Base-by-base conservation (phyloP, 441 rosid genomes). In the Pelargonium cotyledonis region DNA sequence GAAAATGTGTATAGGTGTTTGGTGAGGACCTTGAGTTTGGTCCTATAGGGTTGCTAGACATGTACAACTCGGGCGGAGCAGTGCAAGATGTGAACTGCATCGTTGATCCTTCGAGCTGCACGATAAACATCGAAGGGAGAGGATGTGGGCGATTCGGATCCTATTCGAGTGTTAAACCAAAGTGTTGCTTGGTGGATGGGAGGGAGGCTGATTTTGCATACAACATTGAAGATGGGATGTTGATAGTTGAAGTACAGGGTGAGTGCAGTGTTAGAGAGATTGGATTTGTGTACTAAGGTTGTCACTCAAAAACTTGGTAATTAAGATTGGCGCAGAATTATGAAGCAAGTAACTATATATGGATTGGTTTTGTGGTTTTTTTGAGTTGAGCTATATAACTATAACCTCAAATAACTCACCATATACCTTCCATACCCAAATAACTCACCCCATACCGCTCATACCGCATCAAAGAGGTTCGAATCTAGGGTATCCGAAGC, bases 41-140 rank as follows among this genome's bases (percentile, higher is more conserved):
- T 64, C 72, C 57, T 0, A 62, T 75, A 0, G 68, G 78, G 1
- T 29, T 75, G 60, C 11, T 67, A 4, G 35, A 63, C 40, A 43
- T 63, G 66, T 70, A 67, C 72, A 75, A 40, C 43, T 55, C 72
- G n/a, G 63, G 63, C 23, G 78, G 71, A 21, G 72, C 72, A 8
- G 11, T 70, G n/a, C 68, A 70, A 29, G 65, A 64, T 12, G 2
- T 74, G 7, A 31, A 21, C 2, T 65, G 18, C 2, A 55, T 0
- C 1, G 26, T 43, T 8, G 68, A 49, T 40, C 38, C 58, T n/a
- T 15, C n/a, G 5, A 11, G 47, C 35, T 68, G 67, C 5, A 47
- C 53, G 53, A 14, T 47, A 2, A 46, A 41, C 11, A 5, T 29
- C 4, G 2, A 63, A 44, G 31, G 10, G 70, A 60, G 62, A 18